Evolutionary conservation across 2,329 filamentous ascomycete genomes (phyloP).

Genomic region (Curvularia hawaiiensis): DNA sequence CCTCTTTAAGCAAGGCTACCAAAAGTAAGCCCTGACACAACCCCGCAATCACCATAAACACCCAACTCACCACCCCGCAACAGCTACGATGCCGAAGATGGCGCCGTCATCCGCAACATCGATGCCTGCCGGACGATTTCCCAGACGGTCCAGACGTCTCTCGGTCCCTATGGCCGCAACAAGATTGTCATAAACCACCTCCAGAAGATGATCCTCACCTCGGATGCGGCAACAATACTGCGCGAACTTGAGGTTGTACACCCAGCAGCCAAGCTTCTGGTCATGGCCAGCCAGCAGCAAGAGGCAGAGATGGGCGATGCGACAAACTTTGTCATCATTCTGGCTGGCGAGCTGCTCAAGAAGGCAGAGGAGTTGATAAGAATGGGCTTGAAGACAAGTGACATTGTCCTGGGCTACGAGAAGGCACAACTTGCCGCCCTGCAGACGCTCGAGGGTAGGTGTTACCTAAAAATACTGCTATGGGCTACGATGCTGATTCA

Average conservation of each 20-base stretch:
- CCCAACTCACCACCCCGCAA: conserved; percentile 44
- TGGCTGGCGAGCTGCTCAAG: conserved; percentile 92
- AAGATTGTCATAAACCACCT: conserved; percentile 99
- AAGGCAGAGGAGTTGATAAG: conserved; percentile 96
- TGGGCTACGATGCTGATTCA: conserved; percentile 20
- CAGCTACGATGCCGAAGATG: conserved; percentile 99
- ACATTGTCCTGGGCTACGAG: conserved; percentile 95
- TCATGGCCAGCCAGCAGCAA: conserved; percentile 99
- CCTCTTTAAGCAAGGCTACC: conserved; percentile 96
- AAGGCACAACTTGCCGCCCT: conserved; percentile 89
- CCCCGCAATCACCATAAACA: conserved; percentile 24
- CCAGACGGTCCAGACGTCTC: conserved; percentile 93
- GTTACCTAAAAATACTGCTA: neutral
- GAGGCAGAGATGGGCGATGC: conserved; percentile 99
- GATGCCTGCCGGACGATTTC: conserved; percentile 97
- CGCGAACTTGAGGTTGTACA: conserved; percentile 98
- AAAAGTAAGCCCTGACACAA: conserved; percentile 69
- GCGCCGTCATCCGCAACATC: conserved; percentile 96
- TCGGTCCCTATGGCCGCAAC: conserved; percentile 97
- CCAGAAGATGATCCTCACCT: conserved; percentile 99
- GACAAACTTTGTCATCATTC: conserved; percentile 94
- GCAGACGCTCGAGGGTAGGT: conserved; percentile 74
- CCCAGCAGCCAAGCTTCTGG: conserved; percentile 93
- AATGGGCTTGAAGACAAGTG: conserved; percentile 97
- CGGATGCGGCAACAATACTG: conserved; percentile 95